A percentile compares a stretch with the other conserved stretches of the same genome.
These are phyloP conservation scores for Choiromyces venosus DNA, from an alignment of 495 filamentous ascomycete genomes.

Conservation along the genomic window DNA sequence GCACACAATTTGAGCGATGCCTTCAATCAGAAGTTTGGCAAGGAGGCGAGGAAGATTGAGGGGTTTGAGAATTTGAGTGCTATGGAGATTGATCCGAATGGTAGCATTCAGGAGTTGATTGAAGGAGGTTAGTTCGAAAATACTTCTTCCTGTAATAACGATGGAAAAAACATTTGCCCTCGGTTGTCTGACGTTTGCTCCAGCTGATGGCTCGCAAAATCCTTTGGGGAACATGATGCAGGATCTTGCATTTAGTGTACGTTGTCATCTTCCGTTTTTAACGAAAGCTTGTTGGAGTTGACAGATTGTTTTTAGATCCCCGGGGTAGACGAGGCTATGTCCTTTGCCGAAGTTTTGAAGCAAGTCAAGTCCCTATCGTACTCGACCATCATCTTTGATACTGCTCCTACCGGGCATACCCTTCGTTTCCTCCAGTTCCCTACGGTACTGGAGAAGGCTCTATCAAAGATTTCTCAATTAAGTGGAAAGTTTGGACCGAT, in stretches of 20 bases:
- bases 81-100: slow-evolving; percentile 99
- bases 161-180: neutral
- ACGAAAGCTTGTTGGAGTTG: neutral
- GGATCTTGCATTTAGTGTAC: slow-evolving; percentile 58
- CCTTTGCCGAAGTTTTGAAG: slow-evolving; percentile 96
- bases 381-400: slow-evolving; percentile 98
- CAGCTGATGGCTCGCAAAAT: slow-evolving; percentile 35
- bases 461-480: slow-evolving; percentile 91
- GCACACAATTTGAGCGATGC: slow-evolving; percentile 98
- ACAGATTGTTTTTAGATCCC: slow-evolving; percentile 62
- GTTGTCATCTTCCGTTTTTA: slow-evolving; percentile 25
- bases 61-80: slow-evolving; percentile 91
- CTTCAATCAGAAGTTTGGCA: slow-evolving; percentile 98
- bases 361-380: slow-evolving; percentile 99
- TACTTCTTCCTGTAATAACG: slow-evolving; percentile 51
- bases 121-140: slow-evolving; percentile 48
- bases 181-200: slow-evolving; percentile 18
- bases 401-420: slow-evolving; percentile 96
- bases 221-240: slow-evolving; percentile 60
- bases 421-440: slow-evolving; percentile 98
- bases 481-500: slow-evolving; percentile 92
- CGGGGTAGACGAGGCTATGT: slow-evolving; percentile 99
- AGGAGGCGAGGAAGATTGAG: slow-evolving; percentile 87
- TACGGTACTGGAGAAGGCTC: slow-evolving; percentile 93
- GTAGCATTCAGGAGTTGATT: slow-evolving; percentile 91